Evolutionary conservation across 352 stramenopile species (phyloP).

Genomic region (Pythium sp.): DNA sequence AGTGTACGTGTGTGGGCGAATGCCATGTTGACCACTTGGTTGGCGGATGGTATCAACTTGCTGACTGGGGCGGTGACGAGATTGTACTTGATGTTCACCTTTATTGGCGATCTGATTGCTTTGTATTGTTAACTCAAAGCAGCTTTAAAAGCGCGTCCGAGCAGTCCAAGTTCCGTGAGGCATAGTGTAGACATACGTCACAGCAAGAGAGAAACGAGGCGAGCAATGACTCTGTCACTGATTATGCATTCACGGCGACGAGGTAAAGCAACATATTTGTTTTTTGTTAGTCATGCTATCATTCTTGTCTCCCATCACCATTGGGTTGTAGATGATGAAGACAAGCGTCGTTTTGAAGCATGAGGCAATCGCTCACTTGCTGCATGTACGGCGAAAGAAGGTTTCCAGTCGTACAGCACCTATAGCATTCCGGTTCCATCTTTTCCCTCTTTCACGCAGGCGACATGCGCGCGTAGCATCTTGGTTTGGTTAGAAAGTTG

Average conservation of each 20-base stretch:
- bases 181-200: background rate
- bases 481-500: too few species aligned
- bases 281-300: too few species aligned
- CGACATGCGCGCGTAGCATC: too few species aligned
- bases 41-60: background rate
- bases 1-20: slow-evolving; percentile 37
- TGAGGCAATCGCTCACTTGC: background rate
- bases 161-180: slow-evolving; percentile 32
- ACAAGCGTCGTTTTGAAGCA: background rate
- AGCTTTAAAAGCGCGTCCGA: slow-evolving; percentile 51
- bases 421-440: background rate
- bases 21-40: too few species aligned
- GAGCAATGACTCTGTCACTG: too few species aligned
- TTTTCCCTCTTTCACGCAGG: too few species aligned
- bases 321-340: background rate
- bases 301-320: too few species aligned
- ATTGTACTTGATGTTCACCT: background rate
- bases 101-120: background rate
- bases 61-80: too few species aligned
- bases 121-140: background rate
- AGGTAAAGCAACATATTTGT: background rate
- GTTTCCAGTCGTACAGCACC: background rate
- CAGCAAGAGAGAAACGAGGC: background rate
- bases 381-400: background rate
- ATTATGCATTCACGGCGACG: background rate